Evolutionary conservation across 2,329 filamentous ascomycete genomes (phyloP), one percentile per base, ranked within the genome.

Genomic region (Pseudogymnoascus sp.): DNA sequence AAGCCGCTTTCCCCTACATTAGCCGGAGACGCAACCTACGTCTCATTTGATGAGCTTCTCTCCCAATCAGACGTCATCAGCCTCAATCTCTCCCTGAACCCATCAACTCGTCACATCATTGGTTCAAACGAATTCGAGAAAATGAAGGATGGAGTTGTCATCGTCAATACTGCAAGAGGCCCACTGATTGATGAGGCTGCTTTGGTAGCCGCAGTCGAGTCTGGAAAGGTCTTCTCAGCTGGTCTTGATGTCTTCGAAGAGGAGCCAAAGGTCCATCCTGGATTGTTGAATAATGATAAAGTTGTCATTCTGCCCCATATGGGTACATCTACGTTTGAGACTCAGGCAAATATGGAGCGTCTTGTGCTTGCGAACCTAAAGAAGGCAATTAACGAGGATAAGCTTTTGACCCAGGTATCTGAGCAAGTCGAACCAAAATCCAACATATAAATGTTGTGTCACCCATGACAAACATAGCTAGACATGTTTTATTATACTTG

Each of bases 221-320:
- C 77, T 16, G 89, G 89, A 11, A 83, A 84, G 63, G 87, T 93
- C 44, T 79, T 80, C 64, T 86, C 83, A 14, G 86, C 79, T 11
- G 90, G 90, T 1, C 78, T 94, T 8, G 90, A 93, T 72, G 90
- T 93, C 61, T 93, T 85, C 71, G 90, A 93, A 72, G 78, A 91
- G 25, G 90, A 93, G 74, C 90, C 90, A 0, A 78, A 82, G 62
- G 77, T 95, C 31, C 87, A 94, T 71, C 84, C 85, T 0, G 88
- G 86, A 1, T 77, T 95, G 47, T 67, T 92, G n/a, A 76, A 78
- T 18, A 92, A 93, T 71, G 82, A 84, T 1, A 83, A 84, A 67
- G 89, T 90, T 37, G 78, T 92, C 66, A 79, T 95, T 25, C 77
- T 93, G 42, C 91, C 90, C 61, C 91, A 95, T 75, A 89, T 94